Conservation (phyloP, 345 rosid species). For the Camelina laxa region DNA sequence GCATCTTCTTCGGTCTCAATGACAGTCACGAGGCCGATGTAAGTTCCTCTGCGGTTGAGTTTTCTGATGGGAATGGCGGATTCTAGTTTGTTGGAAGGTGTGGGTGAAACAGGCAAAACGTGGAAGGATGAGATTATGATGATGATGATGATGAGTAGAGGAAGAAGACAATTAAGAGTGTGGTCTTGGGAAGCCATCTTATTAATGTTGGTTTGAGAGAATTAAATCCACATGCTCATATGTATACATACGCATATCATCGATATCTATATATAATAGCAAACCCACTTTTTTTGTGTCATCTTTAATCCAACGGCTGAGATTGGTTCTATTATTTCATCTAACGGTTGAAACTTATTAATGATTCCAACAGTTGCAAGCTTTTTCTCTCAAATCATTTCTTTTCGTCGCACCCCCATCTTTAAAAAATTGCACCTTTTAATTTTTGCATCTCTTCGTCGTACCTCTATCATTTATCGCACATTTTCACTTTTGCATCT, state of each 20-base stretch:
- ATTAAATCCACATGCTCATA: neutral
- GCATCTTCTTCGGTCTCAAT: constrained; percentile 51
- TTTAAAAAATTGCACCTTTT: too few relatives aligned
- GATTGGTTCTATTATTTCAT: too few relatives aligned
- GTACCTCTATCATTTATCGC: too few relatives aligned
- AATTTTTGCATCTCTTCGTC: too few relatives aligned
- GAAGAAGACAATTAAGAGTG: constrained; percentile 6
- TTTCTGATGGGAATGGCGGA: constrained; percentile 34
- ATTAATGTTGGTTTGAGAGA: neutral
- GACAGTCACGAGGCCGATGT: constrained; percentile 56
- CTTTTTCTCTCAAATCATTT: too few relatives aligned
- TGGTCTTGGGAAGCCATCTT: constrained; percentile 33
- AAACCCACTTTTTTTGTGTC: too few relatives aligned
- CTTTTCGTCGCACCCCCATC: too few relatives aligned
- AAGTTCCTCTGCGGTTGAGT: constrained; percentile 52
- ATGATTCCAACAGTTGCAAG: too few relatives aligned
- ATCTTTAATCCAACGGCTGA: too few relatives aligned
- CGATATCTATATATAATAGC: too few relatives aligned
- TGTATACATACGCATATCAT: neutral
- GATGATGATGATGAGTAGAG: constrained; percentile 2
- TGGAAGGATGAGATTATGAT: constrained; percentile 16
- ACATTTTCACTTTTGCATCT: too few relatives aligned
- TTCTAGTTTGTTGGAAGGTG: constrained; percentile 13
- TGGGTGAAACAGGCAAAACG: constrained; percentile 31
- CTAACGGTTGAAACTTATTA: too few relatives aligned